phyloP scores from a whole-genome alignment of 129 eudicot genomes.

The Arctium lappa region DNA sequence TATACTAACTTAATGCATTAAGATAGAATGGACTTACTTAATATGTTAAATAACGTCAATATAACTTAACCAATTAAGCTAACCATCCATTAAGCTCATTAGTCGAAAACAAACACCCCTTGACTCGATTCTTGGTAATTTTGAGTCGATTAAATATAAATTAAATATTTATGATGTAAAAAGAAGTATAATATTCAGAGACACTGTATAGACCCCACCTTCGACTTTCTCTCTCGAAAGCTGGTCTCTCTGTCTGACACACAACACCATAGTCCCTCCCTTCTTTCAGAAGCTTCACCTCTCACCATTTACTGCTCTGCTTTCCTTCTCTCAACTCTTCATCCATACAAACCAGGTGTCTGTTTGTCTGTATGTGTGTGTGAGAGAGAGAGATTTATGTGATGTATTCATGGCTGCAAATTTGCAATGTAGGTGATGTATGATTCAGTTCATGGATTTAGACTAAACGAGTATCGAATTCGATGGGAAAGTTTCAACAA shows the following conservation, averaged over 20 bases:
- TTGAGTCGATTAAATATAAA: too few relatives aligned
- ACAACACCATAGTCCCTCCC: constrained; percentile 28
- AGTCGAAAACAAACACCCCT: too few relatives aligned
- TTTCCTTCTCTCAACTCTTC: not conserved
- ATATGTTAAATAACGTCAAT: too few relatives aligned
- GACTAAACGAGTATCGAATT: not conserved
- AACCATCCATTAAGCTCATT: too few relatives aligned
- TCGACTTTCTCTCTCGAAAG: constrained; percentile 3
- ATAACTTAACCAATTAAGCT: too few relatives aligned
- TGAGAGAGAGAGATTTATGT: not conserved
- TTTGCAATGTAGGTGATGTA: constrained; percentile 20
- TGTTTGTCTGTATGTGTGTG: not conserved
- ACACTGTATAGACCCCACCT: constrained; percentile 3
- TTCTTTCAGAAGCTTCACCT: constrained; percentile 37
- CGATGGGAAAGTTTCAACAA: constrained; percentile 42
- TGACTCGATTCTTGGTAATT: too few relatives aligned
- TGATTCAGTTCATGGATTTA: not conserved
- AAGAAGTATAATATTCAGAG: constrained; percentile 10
- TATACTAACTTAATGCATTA: too few relatives aligned
- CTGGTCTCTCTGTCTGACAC: constrained; percentile 22
- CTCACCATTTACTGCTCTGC: constrained; percentile 19
- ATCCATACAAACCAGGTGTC: constrained; percentile 8
- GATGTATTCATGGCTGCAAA: not conserved
- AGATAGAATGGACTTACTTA: too few relatives aligned
- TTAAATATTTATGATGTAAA: not conserved